Evolutionary conservation across 441 rosid species (phyloP).

Genomic region (Corymbia citriodora): DNA sequence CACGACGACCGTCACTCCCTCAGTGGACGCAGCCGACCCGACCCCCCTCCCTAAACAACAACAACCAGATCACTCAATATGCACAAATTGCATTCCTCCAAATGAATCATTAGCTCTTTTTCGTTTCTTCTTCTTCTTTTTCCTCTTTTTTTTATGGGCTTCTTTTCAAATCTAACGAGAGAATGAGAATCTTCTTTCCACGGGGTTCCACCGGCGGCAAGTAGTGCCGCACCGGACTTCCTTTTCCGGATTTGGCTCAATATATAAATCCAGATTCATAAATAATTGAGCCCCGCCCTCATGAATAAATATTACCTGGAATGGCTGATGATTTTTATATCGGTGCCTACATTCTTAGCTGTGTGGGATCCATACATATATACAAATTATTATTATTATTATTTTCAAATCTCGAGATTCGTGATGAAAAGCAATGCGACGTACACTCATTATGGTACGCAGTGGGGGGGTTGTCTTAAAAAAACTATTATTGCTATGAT

Average conservation of each 20-base stretch:
- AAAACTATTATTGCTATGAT: neutral
- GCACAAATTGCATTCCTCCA: neutral
- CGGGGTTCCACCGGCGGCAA: constrained; percentile 25
- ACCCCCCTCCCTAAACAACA: neutral
- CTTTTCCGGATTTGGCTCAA: neutral
- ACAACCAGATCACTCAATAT: neutral
- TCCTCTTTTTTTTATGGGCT: neutral
- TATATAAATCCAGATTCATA: neutral
- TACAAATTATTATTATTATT: neutral
- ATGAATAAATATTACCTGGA: neutral
- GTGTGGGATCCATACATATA: neutral
- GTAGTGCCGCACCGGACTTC: constrained; percentile 20
- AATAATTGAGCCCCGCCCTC: neutral
- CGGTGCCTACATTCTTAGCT: neutral
- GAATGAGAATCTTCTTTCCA: constrained; percentile 36
- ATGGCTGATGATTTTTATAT: neutral
- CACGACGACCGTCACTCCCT: neutral
- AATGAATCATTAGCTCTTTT: neutral
- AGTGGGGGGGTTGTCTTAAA: constrained; percentile 4
- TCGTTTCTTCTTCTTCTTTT: neutral
- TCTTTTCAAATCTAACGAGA: constrained; percentile 9
- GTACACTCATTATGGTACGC: constrained; percentile 22
- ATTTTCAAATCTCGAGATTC: neutral
- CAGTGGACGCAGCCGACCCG: neutral
- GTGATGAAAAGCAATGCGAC: constrained; percentile 22